A percentile compares a stretch with the other conserved stretches of the same genome.
phyloP scores from a whole-genome alignment of 306 rosid species.

The Arachis hypogaea region DNA sequence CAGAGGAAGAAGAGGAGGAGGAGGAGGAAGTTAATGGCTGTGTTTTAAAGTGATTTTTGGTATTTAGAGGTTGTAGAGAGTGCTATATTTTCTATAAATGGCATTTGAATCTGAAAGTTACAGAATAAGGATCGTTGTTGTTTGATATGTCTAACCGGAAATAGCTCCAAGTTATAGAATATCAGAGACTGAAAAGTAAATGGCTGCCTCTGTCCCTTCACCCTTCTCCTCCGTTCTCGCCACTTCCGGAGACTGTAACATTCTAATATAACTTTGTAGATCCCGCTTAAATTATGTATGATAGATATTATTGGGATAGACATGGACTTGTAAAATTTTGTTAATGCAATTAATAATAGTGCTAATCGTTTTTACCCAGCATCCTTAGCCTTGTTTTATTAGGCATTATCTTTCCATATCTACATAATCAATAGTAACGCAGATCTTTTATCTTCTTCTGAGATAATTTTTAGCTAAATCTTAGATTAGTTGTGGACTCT shows the following conservation, averaged over 20 bases:
- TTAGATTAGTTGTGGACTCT: too few relatives aligned
- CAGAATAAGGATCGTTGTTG: not conserved
- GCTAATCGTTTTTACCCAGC: not conserved
- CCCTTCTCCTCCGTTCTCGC: slow-evolving; percentile 16
- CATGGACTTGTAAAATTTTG: slow-evolving; percentile 4
- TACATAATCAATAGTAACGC: too few relatives aligned
- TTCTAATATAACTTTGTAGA: slow-evolving; percentile 21
- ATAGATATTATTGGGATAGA: not conserved
- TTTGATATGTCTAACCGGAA: slow-evolving; percentile 26
- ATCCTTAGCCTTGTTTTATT: not conserved
- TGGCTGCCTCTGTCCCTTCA: not conserved
- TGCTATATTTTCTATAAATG: slow-evolving; percentile 28
- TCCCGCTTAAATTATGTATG: not conserved
- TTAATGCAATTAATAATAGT: not conserved
- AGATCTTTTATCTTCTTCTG: too few relatives aligned
- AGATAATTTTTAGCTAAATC: too few relatives aligned
- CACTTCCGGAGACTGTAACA: slow-evolving; percentile 6
- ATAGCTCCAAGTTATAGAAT: slow-evolving; percentile 21
- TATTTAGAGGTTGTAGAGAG: slow-evolving; percentile 4
- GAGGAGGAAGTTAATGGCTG: slow-evolving; percentile 43
- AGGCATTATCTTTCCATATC: too few relatives aligned
- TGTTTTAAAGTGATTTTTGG: slow-evolving; percentile 33
- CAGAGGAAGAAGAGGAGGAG: slow-evolving; percentile 53
- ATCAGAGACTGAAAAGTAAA: slow-evolving; percentile 18
- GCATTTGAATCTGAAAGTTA: slow-evolving; percentile 20